Evolutionary conservation across 2,329 filamentous ascomycete genomes (phyloP), one percentile per base, ranked within the genome.

Genomic region (Fusarium beomiforme): DNA sequence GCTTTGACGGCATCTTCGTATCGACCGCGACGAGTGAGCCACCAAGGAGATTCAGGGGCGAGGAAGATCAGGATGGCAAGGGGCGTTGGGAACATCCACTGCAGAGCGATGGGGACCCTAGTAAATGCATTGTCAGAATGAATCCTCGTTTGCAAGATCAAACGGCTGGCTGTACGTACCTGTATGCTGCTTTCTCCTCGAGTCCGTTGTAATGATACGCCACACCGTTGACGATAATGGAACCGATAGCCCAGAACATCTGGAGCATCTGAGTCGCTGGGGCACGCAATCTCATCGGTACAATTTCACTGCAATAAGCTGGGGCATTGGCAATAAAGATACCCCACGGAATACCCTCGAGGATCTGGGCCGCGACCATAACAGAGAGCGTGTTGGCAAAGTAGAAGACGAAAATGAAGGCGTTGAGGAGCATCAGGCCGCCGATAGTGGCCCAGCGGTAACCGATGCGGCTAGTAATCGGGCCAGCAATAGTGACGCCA

Each of bases 221-320:
- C 56, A 87, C 83, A 43, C 78, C 88, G 21, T 83, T 85, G 24
- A 90, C 88, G 43, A 90, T 88, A 75, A 90, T 90, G 19, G 81
- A 79, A 12, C 88, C 88, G 70, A 90, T 86, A 7, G 87, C 85
- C 88, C 88, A 90, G 79, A 87, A 87, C 88, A 90, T 90, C 77
- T 90, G 88, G 76, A 90, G 71, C 81, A 87, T 90, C 74, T 87
- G 85, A 4, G 88, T 90, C 17, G 82, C 83, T 42, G 87, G 85
- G 62, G 85, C 88, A 77, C 88, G 81, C 43, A 90, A 80, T 24
- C 71, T 81, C 79, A 47, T 90, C 81, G 2, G 88, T 87, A 89
- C 87, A 53, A 90, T 88, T 75, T 90, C 88, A 72, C 81, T 82
- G 78, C 85, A 87, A 80, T 90, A 90, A 5, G 88, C 88, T 5